Conservation (phyloP, 208 protist species). For the Crithidia sp. region DNA sequence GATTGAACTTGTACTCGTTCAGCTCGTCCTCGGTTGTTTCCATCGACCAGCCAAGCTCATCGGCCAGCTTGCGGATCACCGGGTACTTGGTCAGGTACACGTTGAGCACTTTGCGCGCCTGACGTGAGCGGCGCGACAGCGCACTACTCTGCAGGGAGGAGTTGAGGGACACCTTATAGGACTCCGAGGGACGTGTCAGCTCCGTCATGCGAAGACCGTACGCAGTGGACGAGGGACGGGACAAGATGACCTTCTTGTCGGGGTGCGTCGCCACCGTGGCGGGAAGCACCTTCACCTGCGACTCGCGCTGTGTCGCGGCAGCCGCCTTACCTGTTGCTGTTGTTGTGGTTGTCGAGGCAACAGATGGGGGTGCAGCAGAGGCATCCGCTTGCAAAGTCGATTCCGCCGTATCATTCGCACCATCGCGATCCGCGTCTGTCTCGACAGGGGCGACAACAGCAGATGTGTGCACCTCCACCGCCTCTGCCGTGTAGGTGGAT, state of each 20-base stretch:
- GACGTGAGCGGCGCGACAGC: conserved; percentile 38
- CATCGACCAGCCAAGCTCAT: conserved; percentile 73
- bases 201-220: conserved; percentile 40
- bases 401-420: too few relatives aligned
- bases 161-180: conserved; percentile 49
- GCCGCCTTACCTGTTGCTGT: not conserved
- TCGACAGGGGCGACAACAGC: too few relatives aligned
- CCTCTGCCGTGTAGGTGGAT: too few relatives aligned
- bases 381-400: too few relatives aligned
- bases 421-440: too few relatives aligned
- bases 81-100: conserved; percentile 85
- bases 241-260: conserved; percentile 27
- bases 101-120: conserved; percentile 69
- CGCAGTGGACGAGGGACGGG: conserved; percentile 23
- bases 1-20: conserved; percentile 90
- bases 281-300: conserved; percentile 10
- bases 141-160: conserved; percentile 26
- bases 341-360: not conserved
- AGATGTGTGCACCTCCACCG: too few relatives aligned
- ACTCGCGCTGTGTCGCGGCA: not conserved
- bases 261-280: conserved; percentile 9
- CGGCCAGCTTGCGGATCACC: conserved; percentile 75
- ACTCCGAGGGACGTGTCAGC: conserved; percentile 41
- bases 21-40: conserved; percentile 83
- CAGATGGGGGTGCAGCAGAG: not conserved